Evolutionary conservation across 2,329 filamentous ascomycete genomes (phyloP).

Genomic region (Stemphylium lycopersici): DNA sequence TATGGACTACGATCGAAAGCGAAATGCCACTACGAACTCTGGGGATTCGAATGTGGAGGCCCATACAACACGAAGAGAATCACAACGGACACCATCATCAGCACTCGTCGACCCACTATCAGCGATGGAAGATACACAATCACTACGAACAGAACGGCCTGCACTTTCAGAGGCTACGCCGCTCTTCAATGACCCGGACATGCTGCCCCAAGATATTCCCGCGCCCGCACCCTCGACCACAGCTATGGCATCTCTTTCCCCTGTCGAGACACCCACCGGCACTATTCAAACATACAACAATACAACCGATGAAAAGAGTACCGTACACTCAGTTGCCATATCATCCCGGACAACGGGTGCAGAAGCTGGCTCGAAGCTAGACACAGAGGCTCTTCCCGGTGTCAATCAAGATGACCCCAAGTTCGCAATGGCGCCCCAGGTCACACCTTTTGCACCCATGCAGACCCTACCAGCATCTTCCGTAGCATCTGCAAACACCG

Average conservation of each 20-base stretch:
- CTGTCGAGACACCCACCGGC: not conserved
- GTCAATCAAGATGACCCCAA: constrained; percentile 9
- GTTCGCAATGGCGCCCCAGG: not conserved
- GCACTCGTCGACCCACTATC: not conserved
- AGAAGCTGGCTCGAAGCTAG: not conserved
- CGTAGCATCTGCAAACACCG: too few relatives aligned
- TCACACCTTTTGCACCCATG: too few relatives aligned
- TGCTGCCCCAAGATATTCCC: not conserved
- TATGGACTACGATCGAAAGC: not conserved
- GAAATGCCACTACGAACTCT: not conserved
- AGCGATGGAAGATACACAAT: not conserved
- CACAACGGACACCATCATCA: not conserved
- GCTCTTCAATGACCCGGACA: not conserved
- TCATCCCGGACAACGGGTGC: not conserved
- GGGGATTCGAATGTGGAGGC: not conserved
- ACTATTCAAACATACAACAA: not conserved
- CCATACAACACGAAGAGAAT: not conserved
- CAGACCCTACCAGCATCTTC: too few relatives aligned
- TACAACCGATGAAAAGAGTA: not conserved
- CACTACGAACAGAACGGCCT: not conserved
- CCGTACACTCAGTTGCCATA: not conserved
- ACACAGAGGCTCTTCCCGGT: constrained; percentile 6
- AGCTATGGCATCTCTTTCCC: not conserved
- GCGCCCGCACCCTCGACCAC: not conserved
- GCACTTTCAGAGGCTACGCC: not conserved